A percentile compares a stretch with the other conserved stretches of the same genome.
These are phyloP conservation scores for Lachancea sp. DNA, from an alignment of 805 yeast species.

Conservation along the genomic window DNA sequence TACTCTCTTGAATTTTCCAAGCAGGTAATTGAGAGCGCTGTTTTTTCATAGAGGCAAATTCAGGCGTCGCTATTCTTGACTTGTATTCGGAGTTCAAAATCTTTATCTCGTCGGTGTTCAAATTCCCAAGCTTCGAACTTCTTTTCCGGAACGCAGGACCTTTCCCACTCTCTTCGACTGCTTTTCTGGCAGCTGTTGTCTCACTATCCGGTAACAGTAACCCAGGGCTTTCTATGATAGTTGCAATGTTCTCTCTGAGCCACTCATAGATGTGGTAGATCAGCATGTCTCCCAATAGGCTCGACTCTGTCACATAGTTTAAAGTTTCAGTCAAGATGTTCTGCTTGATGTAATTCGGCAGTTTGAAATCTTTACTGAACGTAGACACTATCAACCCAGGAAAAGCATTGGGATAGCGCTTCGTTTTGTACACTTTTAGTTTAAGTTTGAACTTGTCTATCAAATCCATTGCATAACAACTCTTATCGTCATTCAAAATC, in stretches of 20 bases:
- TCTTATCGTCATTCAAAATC: slow-evolving; percentile 21
- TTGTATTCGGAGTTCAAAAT: slow-evolving; percentile 34
- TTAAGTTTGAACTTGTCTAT: slow-evolving; percentile 28
- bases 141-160: neutral
- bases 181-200: slow-evolving; percentile 10
- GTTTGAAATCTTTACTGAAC: slow-evolving; percentile 37
- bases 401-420: slow-evolving; percentile 54
- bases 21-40: slow-evolving; percentile 70
- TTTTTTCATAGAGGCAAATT: slow-evolving; percentile 37
- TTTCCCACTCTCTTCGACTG: neutral
- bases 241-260: slow-evolving; percentile 56
- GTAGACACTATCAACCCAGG: slow-evolving; percentile 63
- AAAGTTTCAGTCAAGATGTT: slow-evolving; percentile 46
- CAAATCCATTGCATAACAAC: slow-evolving; percentile 31
- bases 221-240: slow-evolving; percentile 68
- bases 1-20: slow-evolving; percentile 74
- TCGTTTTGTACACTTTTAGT: slow-evolving; percentile 40
- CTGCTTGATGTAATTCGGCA: slow-evolving; percentile 65
- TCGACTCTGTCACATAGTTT: slow-evolving; percentile 37
- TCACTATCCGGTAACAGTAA: slow-evolving; percentile 38
- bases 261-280: slow-evolving; percentile 68
- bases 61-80: slow-evolving; percentile 27
- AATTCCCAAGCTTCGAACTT: slow-evolving; percentile 7
- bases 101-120: slow-evolving; percentile 30
- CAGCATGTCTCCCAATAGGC: slow-evolving; percentile 62